These are phyloP conservation scores for Arctium lappa DNA, from an alignment of 129 eudicot genomes.

Conservation along the genomic window DNA sequence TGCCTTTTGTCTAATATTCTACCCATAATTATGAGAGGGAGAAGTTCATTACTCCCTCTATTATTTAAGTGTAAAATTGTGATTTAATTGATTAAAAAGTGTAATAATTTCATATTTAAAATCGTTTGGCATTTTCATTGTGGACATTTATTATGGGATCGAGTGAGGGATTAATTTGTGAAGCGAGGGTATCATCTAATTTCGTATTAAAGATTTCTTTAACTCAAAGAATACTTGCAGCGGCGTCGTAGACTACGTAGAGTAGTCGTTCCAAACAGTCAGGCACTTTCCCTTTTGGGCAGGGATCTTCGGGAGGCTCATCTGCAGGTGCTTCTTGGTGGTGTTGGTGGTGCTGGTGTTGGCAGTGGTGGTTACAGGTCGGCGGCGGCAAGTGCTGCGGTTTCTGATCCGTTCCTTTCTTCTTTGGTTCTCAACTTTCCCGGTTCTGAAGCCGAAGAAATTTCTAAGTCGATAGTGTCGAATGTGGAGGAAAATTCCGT, in stretches of 20 bases:
- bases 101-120: no score
- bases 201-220: constrained; percentile 35
- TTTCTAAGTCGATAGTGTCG: constrained; percentile 61
- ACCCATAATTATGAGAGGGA: background rate
- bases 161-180: background rate
- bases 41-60: background rate
- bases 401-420: constrained; percentile 65
- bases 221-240: constrained; percentile 56
- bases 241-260: constrained; percentile 75
- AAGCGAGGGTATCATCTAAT: background rate
- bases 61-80: no score
- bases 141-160: no score
- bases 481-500: constrained; percentile 50
- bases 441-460: constrained; percentile 68
- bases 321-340: constrained; percentile 81
- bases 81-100: background rate
- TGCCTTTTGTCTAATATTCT: no score
- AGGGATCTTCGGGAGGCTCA: constrained; percentile 95
- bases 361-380: constrained; percentile 51
- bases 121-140: no score
- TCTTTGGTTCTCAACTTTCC: constrained; percentile 74
- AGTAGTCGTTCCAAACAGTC: constrained; percentile 70
- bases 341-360: constrained; percentile 55
- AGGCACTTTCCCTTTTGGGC: constrained; percentile 77
- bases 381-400: constrained; percentile 38